Conservation (phyloP, 805 yeast genomes). For the Millerozyma acaciae region DNA sequence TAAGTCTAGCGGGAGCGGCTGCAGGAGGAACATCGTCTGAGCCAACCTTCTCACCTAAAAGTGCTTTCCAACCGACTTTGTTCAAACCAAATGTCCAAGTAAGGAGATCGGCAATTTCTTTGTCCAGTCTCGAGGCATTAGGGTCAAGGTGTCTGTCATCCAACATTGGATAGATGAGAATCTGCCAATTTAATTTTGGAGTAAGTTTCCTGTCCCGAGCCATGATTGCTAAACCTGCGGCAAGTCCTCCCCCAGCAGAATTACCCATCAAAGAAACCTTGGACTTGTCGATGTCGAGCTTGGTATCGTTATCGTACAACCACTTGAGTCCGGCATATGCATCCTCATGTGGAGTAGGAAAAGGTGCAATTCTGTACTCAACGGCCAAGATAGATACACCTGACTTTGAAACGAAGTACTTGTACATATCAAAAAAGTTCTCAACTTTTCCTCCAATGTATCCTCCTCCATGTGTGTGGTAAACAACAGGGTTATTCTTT, state of each 20-base stretch:
- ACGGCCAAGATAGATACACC: conserved; percentile 44
- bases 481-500: too few species aligned
- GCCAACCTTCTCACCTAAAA: too few species aligned
- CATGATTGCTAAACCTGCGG: conserved; percentile 28
- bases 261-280: conserved; percentile 43
- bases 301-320: conserved; percentile 15
- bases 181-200: conserved; percentile 37
- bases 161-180: conserved; percentile 42
- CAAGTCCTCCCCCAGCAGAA: conserved; percentile 43
- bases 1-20: too few species aligned
- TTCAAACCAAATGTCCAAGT: too few species aligned
- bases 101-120: too few species aligned
- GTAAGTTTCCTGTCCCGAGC: conserved; percentile 15
- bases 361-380: conserved; percentile 52
- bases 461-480: conserved; percentile 47
- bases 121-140: too few species aligned
- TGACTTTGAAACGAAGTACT: conserved; percentile 14
- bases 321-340: conserved; percentile 33
- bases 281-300: conserved; percentile 22
- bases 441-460: conserved; percentile 38
- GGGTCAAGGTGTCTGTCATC: too few species aligned
- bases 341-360: conserved; percentile 47
- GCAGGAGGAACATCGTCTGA: too few species aligned
- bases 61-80: too few species aligned
- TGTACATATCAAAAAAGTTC: neutral